These are phyloP conservation scores for Dendrothele bispora DNA, from an alignment of 768 basidiomycete genomes.

Conservation along the genomic window DNA sequence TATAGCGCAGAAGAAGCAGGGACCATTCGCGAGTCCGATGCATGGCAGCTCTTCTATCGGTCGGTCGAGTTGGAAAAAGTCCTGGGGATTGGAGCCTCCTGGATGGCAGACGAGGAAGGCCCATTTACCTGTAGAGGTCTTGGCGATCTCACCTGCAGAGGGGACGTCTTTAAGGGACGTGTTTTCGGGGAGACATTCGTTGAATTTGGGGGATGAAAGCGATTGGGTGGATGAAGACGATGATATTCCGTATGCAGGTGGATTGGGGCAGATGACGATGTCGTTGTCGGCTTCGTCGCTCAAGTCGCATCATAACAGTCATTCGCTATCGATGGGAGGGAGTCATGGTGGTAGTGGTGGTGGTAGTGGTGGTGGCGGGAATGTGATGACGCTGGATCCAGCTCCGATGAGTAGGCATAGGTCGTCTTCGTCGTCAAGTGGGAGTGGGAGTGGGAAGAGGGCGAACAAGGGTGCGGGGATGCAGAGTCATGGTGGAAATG, in stretches of 20 bases:
- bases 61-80: conserved; percentile 84
- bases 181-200: conserved; percentile 67
- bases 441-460: conserved; percentile 31
- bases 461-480: conserved; percentile 23
- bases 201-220: conserved; percentile 70
- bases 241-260: conserved; percentile 74
- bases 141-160: conserved; percentile 64
- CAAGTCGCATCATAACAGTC: conserved; percentile 21
- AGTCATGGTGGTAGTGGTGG: not conserved
- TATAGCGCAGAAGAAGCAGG: conserved; percentile 79
- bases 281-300: conserved; percentile 28
- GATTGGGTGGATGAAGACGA: conserved; percentile 92
- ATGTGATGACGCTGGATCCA: conserved; percentile 49
- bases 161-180: conserved; percentile 68
- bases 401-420: conserved; percentile 54
- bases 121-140: conserved; percentile 74
- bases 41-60: conserved; percentile 46
- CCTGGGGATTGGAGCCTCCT: conserved; percentile 85
- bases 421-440: no score
- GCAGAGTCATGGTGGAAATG: conserved; percentile 14
- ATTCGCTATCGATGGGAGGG: no score
- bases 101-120: conserved; percentile 75
- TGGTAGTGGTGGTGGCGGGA: conserved; percentile 13
- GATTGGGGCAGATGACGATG: conserved; percentile 64
- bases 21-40: conserved; percentile 64